phyloP scores from a whole-genome alignment of 345 rosid genomes.

The Gossypium turneri region DNA sequence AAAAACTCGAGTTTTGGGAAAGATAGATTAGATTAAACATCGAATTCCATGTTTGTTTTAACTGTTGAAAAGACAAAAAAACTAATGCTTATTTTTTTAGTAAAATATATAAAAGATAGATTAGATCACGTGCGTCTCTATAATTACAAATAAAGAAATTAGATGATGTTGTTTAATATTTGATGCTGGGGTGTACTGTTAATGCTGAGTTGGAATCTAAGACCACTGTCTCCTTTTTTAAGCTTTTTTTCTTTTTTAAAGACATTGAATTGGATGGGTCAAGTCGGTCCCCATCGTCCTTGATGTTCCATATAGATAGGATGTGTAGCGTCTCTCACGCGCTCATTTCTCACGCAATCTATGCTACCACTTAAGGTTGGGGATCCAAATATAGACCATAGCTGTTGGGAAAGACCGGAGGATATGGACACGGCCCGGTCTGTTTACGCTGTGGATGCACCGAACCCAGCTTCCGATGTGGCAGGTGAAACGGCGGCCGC shows the following conservation, averaged over 20 bases:
- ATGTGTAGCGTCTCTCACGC: not conserved
- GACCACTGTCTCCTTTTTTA: not conserved
- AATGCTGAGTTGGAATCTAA: not conserved
- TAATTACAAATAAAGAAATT: not conserved
- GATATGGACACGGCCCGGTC: slow-evolving; percentile 92
- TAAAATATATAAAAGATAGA: too few relatives aligned
- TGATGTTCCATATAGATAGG: not conserved
- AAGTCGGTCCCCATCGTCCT: not conserved
- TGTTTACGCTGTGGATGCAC: slow-evolving; percentile 74
- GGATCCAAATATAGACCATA: slow-evolving; percentile 75
- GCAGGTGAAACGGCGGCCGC: slow-evolving; percentile 92
- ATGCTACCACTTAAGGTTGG: slow-evolving; percentile 54
- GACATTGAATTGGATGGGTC: not conserved
- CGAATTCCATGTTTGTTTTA: too few relatives aligned
- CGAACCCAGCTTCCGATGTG: slow-evolving; percentile 82
- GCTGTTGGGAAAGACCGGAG: slow-evolving; percentile 96
- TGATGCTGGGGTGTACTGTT: not conserved
- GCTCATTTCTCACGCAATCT: not conserved
- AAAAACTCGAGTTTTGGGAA: too few relatives aligned
- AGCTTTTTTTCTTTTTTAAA: not conserved
- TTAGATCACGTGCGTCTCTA: too few relatives aligned
- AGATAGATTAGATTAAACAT: too few relatives aligned
- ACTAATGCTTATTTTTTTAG: too few relatives aligned
- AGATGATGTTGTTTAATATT: not conserved
- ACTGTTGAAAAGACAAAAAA: too few relatives aligned